Percentiles rank a stretch among this genome's conserved stretches.
Conservation (phyloP, 1,139 yeast genomes). For the Magnusiomyces fungicola region DNA sequence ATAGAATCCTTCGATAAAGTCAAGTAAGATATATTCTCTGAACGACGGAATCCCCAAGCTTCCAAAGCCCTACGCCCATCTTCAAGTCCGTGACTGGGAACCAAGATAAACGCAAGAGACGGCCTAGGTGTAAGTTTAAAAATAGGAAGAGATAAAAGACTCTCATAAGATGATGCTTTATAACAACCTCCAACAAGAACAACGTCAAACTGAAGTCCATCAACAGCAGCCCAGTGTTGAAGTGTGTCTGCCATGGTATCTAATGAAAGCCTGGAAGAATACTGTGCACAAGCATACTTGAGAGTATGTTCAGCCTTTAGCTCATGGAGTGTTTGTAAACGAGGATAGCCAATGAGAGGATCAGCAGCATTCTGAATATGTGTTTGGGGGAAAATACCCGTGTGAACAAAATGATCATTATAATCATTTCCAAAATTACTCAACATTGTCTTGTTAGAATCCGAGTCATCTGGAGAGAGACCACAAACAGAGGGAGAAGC, state of each 20-base stretch:
- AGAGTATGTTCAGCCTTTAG: conserved; percentile 48
- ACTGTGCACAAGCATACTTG: conserved; percentile 52
- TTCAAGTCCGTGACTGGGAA: conserved; percentile 54
- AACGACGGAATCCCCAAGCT: conserved; percentile 70
- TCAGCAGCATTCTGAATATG: conserved; percentile 57
- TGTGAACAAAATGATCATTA: conserved; percentile 58
- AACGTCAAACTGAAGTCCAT: conserved; percentile 68
- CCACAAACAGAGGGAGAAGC: too few species aligned
- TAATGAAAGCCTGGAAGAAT: conserved; percentile 48
- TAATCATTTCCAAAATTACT: conserved; percentile 54
- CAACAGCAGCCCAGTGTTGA: conserved; percentile 48
- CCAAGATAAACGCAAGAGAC: conserved; percentile 82
- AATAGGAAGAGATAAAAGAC: conserved; percentile 59
- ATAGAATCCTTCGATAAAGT: conserved; percentile 38
- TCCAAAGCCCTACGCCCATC: conserved; percentile 47
- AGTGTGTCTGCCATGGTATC: conserved; percentile 49
- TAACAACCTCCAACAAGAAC: conserved; percentile 85
- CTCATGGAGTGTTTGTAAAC: conserved; percentile 57
- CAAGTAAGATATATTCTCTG: conserved; percentile 67
- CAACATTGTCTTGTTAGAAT: not conserved
- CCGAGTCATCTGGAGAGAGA: too few species aligned
- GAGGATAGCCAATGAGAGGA: conserved; percentile 80
- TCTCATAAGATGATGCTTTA: conserved; percentile 52
- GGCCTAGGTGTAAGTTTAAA: conserved; percentile 73
- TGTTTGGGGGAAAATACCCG: conserved; percentile 52